These are phyloP conservation scores for Cucurbitaria berberidis DNA, from an alignment of 2,329 filamentous ascomycete genomes.

Conservation along the genomic window DNA sequence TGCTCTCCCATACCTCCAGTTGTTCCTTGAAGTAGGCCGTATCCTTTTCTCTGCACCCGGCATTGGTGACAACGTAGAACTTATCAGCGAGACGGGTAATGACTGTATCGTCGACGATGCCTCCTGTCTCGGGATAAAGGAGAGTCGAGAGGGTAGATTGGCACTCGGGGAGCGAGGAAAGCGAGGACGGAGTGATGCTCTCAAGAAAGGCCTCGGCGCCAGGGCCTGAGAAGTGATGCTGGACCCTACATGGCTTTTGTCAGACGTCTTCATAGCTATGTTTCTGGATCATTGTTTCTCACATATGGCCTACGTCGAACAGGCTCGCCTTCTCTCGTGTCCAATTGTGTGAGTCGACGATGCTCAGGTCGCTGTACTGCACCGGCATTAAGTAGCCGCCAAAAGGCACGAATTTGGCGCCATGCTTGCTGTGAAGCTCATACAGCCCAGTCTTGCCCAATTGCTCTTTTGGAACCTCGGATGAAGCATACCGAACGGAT, in stretches of 20 bases:
- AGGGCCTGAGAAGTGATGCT: conserved; percentile 83
- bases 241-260: conserved; percentile 60
- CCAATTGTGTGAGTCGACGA: conserved; percentile 86
- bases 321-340: conserved; percentile 86
- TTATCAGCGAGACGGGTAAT: conserved; percentile 72
- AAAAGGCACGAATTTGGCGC: conserved; percentile 96
- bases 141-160: conserved; percentile 84
- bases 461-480: conserved; percentile 30
- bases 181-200: conserved; percentile 78
- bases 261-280: background rate
- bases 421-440: conserved; percentile 76
- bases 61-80: conserved; percentile 96
- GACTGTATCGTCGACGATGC: conserved; percentile 94
- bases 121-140: conserved; percentile 74
- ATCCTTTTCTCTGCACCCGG: conserved; percentile 89
- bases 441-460: conserved; percentile 73
- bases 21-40: conserved; percentile 75
- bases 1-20: conserved; percentile 60
- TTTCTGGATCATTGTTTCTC: conserved; percentile 41
- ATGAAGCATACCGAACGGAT: conserved; percentile 38
- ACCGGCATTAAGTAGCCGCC: conserved; percentile 93
- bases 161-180: conserved; percentile 68
- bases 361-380: conserved; percentile 78
- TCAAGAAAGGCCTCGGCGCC: conserved; percentile 83
- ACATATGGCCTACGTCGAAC: conserved; percentile 98